Evolutionary conservation across 805 yeast genomes (phyloP).

Genomic region (Aciculoconidium aculeatum): DNA sequence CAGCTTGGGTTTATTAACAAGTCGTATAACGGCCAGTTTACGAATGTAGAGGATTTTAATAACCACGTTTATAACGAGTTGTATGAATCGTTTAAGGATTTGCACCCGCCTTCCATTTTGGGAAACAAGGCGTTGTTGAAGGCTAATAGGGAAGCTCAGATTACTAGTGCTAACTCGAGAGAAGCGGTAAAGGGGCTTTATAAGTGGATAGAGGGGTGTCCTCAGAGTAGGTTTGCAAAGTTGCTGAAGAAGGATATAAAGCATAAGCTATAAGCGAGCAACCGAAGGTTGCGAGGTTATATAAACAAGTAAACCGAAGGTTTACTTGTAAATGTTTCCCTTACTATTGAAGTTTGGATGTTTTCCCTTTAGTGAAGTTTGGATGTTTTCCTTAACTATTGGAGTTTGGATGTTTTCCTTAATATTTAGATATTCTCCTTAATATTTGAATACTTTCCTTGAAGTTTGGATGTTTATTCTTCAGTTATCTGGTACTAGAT

Average conservation of each 20-base stretch:
- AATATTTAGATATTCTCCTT: too few relatives aligned
- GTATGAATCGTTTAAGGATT: constrained; percentile 27
- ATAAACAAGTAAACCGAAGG: background rate
- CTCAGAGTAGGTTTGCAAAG: constrained; percentile 59
- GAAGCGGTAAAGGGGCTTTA: constrained; percentile 67
- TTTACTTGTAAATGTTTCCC: too few relatives aligned
- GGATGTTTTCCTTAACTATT: too few relatives aligned
- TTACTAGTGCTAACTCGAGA: constrained; percentile 48
- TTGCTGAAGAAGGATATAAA: constrained; percentile 49
- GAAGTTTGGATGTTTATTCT: constrained; percentile 1
- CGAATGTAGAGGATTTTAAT: constrained; percentile 40
- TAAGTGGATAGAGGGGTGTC: constrained; percentile 67
- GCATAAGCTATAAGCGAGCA: constrained; percentile 55
- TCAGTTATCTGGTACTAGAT: background rate
- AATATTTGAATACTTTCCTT: too few relatives aligned
- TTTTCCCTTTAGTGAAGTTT: too few relatives aligned
- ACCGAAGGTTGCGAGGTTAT: too few relatives aligned
- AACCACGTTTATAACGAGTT: constrained; percentile 30
- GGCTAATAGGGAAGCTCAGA: constrained; percentile 33
- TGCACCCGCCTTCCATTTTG: constrained; percentile 41
- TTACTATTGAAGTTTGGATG: too few relatives aligned
- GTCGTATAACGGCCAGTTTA: constrained; percentile 38
- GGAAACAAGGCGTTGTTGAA: constrained; percentile 42
- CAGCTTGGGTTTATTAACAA: constrained; percentile 58
- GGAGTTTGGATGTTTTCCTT: too few relatives aligned